These are phyloP conservation scores for Cryptosporidium felis DNA, from an alignment of 169 alveolate genomes.

Conservation along the genomic window DNA sequence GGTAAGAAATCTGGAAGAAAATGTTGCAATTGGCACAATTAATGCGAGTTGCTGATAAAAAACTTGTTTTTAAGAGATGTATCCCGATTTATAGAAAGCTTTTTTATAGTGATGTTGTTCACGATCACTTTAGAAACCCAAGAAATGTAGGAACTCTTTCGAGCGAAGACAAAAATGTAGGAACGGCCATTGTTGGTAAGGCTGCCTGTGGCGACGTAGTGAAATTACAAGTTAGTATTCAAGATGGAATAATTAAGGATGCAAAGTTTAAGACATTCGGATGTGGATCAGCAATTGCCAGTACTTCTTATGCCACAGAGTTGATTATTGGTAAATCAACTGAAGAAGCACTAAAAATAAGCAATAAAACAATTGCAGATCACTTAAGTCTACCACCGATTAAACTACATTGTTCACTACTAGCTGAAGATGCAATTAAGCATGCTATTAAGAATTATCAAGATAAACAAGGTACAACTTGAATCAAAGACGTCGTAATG, in stretches of 20 bases:
- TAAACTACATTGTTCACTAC: conserved; percentile 96
- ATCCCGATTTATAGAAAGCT: conserved; percentile 60
- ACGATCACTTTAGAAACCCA: conserved; percentile 93
- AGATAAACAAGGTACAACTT: conserved; percentile 76
- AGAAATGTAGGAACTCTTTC: conserved; percentile 89
- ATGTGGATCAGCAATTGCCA: conserved; percentile 99
- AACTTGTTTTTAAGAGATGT: background rate
- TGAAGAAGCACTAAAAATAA: conserved; percentile 93
- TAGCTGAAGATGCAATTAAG: conserved; percentile 98
- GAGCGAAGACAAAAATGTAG: conserved; percentile 77
- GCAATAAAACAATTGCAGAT: conserved; percentile 91
- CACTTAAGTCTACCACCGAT: conserved; percentile 98
- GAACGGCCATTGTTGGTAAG: conserved; percentile 99
- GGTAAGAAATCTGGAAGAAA: background rate
- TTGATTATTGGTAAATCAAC: conserved; percentile 92
- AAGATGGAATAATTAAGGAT: conserved; percentile 91
- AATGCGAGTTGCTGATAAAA: background rate
- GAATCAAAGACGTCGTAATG: no score
- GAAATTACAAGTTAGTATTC: conserved; percentile 93
- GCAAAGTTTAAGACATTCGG: conserved; percentile 98
- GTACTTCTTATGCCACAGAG: conserved; percentile 97
- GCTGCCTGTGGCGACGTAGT: conserved; percentile 99
- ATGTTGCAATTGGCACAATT: background rate
- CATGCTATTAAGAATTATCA: conserved; percentile 92
- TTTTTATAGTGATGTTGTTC: conserved; percentile 88